Conservation (phyloP, 2,329 filamentous ascomycete genomes). For the Pleomassaria siparia region DNA sequence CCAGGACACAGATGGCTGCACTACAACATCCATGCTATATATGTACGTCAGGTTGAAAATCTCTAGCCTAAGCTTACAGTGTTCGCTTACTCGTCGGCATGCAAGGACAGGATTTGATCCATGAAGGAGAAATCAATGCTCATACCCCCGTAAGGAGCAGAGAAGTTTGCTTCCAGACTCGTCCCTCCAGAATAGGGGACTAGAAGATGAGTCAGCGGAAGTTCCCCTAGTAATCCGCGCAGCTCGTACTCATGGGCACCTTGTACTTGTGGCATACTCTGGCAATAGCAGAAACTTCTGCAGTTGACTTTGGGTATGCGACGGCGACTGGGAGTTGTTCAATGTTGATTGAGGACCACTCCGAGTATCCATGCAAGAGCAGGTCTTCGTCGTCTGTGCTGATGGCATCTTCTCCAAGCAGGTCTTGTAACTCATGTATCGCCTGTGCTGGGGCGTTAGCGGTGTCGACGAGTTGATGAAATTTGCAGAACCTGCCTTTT, state of each 20-base stretch:
- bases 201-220: constrained; percentile 12
- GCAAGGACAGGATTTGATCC: constrained; percentile 77
- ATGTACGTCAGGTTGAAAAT: constrained; percentile 21
- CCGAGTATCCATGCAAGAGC: constrained; percentile 66
- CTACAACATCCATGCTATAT: constrained; percentile 77
- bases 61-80: not conserved
- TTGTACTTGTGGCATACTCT: constrained; percentile 75
- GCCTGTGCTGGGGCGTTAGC: constrained; percentile 46
- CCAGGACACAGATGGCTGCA: constrained; percentile 91
- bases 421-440: constrained; percentile 55
- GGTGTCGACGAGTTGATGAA: not conserved
- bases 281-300: constrained; percentile 65
- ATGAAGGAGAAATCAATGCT: constrained; percentile 88
- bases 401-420: constrained; percentile 61
- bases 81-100: constrained; percentile 66
- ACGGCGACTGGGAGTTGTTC: constrained; percentile 65
- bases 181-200: constrained; percentile 85
- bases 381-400: constrained; percentile 66
- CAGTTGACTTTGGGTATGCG: constrained; percentile 64
- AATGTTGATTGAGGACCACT: constrained; percentile 71
- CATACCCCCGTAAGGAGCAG: constrained; percentile 81
- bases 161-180: constrained; percentile 87
- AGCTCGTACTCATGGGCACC: constrained; percentile 65
- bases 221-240: not conserved
- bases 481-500: constrained; percentile 43